Evolutionary conservation across 257 asterid species (phyloP).

Genomic region (Primulina eburnea): DNA sequence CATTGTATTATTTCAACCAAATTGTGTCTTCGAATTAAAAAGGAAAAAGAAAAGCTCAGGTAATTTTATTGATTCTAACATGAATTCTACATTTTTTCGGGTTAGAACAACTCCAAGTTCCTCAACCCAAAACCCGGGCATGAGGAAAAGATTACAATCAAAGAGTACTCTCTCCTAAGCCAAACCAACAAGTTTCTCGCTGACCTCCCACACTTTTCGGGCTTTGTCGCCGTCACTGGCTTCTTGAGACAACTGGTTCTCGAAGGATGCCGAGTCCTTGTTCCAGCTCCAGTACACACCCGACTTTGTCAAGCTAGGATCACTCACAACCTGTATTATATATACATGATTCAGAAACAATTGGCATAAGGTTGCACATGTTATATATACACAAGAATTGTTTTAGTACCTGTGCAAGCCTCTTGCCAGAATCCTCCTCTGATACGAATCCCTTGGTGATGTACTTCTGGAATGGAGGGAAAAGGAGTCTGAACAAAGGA

Average conservation of each 20-base stretch:
- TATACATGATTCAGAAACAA: neutral
- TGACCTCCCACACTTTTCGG: constrained; percentile 80
- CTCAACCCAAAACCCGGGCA: constrained; percentile 22
- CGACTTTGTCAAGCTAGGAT: constrained; percentile 90
- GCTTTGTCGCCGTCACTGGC: constrained; percentile 85
- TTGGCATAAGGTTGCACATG: neutral
- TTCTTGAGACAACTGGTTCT: constrained; percentile 80
- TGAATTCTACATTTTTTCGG: neutral
- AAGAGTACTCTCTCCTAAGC: constrained; percentile 25
- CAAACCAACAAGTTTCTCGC: constrained; percentile 87
- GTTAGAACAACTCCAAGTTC: neutral
- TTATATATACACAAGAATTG: neutral
- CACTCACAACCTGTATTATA: constrained; percentile 67
- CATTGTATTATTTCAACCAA: too few relatives aligned
- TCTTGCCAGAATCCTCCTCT: constrained; percentile 82
- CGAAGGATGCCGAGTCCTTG: constrained; percentile 82
- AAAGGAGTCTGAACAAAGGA: constrained; percentile 75
- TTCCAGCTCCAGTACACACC: constrained; percentile 99
- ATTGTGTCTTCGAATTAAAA: too few relatives aligned
- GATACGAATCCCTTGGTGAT: constrained; percentile 89
- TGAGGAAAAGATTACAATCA: neutral
- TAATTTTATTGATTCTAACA: neutral
- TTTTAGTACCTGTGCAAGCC: constrained; percentile 78
- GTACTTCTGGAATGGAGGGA: constrained; percentile 90
- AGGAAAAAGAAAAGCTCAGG: neutral